phyloP scores from a whole-genome alignment of 495 filamentous ascomycete genomes.

The Hypoxylon intermedium region DNA sequence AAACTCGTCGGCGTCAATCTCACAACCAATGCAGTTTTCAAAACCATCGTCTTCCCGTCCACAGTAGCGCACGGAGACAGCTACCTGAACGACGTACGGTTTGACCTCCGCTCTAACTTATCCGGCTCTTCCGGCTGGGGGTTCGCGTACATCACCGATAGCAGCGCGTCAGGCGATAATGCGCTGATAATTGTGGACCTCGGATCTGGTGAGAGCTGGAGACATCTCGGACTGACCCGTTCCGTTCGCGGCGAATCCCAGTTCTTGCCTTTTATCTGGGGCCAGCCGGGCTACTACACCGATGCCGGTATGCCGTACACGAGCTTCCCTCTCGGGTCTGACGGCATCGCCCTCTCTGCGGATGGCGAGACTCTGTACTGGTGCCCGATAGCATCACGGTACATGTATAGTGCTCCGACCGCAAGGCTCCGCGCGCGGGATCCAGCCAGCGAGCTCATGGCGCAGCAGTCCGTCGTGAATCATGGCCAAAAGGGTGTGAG shows the following conservation, averaged over 20 bases:
- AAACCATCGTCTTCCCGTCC: conserved; percentile 54
- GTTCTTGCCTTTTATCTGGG: conserved; percentile 54
- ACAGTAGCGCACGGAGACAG: conserved; percentile 50
- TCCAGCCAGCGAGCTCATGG: conserved; percentile 36
- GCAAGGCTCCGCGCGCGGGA: conserved; percentile 38
- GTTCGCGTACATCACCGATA: conserved; percentile 58
- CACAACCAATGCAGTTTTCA: conserved; percentile 47
- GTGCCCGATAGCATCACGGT: conserved; percentile 43
- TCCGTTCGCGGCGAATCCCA: conserved; percentile 45
- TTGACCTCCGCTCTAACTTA: conserved; percentile 47
- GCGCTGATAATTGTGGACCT: conserved; percentile 55
- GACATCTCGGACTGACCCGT: conserved; percentile 48
- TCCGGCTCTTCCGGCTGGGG: conserved; percentile 42
- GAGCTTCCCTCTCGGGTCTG: conserved; percentile 44
- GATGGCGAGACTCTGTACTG: conserved; percentile 49
- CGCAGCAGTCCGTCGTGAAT: conserved; percentile 40
- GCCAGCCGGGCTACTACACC: conserved; percentile 43
- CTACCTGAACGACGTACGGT: conserved; percentile 58
- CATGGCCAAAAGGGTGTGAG: conserved; percentile 46
- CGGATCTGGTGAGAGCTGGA: conserved; percentile 53
- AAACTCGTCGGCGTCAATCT: conserved; percentile 54
- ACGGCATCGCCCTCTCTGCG: conserved; percentile 49
- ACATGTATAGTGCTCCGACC: conserved; percentile 47
- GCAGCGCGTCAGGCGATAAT: conserved; percentile 50
- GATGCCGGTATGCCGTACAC: conserved; percentile 29